phyloP scores from a whole-genome alignment of 2,329 filamentous ascomycete genomes.

The Beauveria sp. region DNA sequence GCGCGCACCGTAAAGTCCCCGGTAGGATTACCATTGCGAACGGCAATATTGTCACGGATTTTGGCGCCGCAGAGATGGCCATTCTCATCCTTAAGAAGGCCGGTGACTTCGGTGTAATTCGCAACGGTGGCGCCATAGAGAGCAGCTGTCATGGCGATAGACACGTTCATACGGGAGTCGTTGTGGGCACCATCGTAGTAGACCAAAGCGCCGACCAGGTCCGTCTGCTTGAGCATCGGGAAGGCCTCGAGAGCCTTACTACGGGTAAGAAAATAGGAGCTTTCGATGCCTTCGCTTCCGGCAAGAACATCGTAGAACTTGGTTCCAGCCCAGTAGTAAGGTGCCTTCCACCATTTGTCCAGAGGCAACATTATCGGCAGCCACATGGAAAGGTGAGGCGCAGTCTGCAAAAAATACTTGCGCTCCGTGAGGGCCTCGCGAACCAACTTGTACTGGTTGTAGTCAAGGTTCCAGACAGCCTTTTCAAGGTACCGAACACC shows the following conservation, averaged over 20 bases:
- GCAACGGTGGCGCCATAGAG: conserved; percentile 76
- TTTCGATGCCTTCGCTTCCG: conserved; percentile 80
- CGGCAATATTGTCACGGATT: conserved; percentile 62
- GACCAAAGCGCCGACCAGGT: conserved; percentile 72
- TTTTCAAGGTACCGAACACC: conserved; percentile 70
- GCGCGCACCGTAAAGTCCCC: conserved; percentile 65
- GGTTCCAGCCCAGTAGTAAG: conserved; percentile 69
- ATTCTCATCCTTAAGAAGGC: conserved; percentile 63
- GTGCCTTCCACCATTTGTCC: conserved; percentile 69
- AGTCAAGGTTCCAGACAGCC: conserved; percentile 68
- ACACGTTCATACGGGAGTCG: conserved; percentile 88
- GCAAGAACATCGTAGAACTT: conserved; percentile 83
- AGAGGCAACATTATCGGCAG: conserved; percentile 70
- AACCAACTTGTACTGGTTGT: conserved; percentile 64
- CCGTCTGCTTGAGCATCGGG: conserved; percentile 77
- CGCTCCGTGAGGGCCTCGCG: conserved; percentile 66
- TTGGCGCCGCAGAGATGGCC: conserved; percentile 68
- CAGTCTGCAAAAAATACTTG: conserved; percentile 67
- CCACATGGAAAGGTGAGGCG: conserved; percentile 66
- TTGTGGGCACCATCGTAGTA: conserved; percentile 93
- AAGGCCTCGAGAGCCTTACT: conserved; percentile 83
- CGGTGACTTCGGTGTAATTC: conserved; percentile 76
- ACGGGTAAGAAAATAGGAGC: conserved; percentile 78
- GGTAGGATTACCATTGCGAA: conserved; percentile 49
- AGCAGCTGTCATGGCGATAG: conserved; percentile 80